phyloP scores from a whole-genome alignment of 2,329 filamentous ascomycete species.

The Plectosphaerella cucumerina region DNA sequence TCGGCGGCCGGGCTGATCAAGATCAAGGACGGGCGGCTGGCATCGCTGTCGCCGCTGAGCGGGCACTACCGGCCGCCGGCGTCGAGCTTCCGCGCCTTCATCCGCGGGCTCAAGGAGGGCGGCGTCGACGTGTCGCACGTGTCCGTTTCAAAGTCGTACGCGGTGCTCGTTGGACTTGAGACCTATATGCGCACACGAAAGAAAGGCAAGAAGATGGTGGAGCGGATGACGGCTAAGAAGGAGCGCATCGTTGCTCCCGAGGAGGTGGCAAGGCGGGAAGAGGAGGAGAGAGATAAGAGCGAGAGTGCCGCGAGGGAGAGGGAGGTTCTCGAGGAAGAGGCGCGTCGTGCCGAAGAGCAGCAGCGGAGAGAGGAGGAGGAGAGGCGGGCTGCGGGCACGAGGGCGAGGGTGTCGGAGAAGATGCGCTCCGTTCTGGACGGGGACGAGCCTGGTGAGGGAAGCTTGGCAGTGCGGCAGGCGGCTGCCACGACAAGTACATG shows the following conservation, averaged over 20 bases:
- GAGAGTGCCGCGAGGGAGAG: constrained; percentile 53
- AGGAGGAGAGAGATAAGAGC: constrained; percentile 56
- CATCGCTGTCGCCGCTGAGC: constrained; percentile 64
- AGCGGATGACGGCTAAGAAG: constrained; percentile 47
- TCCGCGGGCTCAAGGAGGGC: constrained; percentile 65
- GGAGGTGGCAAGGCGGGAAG: constrained; percentile 50
- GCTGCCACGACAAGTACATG: constrained; percentile 19
- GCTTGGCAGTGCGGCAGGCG: too few relatives aligned
- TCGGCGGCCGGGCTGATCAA: constrained; percentile 80
- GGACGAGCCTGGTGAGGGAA: background rate
- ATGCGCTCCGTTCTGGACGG: background rate
- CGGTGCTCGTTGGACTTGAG: constrained; percentile 78
- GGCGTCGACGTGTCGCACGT: constrained; percentile 78
- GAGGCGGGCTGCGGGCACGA: constrained; percentile 17
- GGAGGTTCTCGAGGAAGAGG: constrained; percentile 34
- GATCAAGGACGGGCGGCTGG: constrained; percentile 75
- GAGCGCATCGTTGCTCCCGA: constrained; percentile 61
- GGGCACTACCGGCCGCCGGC: constrained; percentile 85
- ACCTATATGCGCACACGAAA: constrained; percentile 67
- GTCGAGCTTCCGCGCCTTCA: constrained; percentile 77
- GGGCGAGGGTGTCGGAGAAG: constrained; percentile 10
- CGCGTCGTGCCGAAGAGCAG: constrained; percentile 22
- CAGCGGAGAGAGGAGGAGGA: constrained; percentile 25
- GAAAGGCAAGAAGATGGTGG: constrained; percentile 53
- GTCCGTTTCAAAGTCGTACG: constrained; percentile 76